Percentiles rank a stretch among this genome's conserved stretches.
Conservation (phyloP, 805 yeast species). For the Ogataea zsoltii region DNA sequence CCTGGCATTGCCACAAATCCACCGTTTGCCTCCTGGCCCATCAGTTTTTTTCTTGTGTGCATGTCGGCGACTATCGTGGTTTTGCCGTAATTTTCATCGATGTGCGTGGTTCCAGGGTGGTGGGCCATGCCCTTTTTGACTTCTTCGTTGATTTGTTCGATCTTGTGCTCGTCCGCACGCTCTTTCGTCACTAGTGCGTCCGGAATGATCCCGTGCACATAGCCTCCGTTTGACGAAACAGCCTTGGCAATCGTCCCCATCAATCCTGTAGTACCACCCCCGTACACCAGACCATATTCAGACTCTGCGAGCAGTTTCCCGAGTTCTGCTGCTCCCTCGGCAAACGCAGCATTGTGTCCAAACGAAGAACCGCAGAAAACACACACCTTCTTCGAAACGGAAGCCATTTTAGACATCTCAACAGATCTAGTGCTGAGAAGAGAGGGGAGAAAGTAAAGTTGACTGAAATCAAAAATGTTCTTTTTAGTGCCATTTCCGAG, state of each 20-base stretch:
- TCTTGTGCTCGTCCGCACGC: constrained; percentile 40
- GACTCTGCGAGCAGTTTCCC: constrained; percentile 59
- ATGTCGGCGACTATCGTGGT: constrained; percentile 84
- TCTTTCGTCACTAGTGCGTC: constrained; percentile 75
- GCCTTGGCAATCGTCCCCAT: constrained; percentile 78
- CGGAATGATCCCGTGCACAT: constrained; percentile 87
- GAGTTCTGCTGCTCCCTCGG: constrained; percentile 55
- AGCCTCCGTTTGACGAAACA: constrained; percentile 56
- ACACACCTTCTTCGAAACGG: constrained; percentile 47
- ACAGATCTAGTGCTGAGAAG: too few species aligned
- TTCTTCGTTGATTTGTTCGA: constrained; percentile 46
- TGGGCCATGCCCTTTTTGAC: constrained; percentile 53
- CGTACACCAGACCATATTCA: constrained; percentile 79
- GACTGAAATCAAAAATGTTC: too few species aligned
- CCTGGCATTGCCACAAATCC: constrained; percentile 85
- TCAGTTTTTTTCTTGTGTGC: constrained; percentile 84
- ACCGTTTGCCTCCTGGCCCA: constrained; percentile 84
- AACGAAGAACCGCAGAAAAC: constrained; percentile 86
- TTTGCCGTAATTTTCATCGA: constrained; percentile 60
- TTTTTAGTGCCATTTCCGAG: too few species aligned
- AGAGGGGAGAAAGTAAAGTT: too few species aligned
- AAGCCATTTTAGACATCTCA: too few species aligned
- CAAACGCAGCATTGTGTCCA: constrained; percentile 55
- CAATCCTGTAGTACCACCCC: constrained; percentile 86
- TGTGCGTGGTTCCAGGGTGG: constrained; percentile 63